Evolutionary conservation across 768 basidiomycete genomes (phyloP).

Genomic region (Lactarius trivialis): DNA sequence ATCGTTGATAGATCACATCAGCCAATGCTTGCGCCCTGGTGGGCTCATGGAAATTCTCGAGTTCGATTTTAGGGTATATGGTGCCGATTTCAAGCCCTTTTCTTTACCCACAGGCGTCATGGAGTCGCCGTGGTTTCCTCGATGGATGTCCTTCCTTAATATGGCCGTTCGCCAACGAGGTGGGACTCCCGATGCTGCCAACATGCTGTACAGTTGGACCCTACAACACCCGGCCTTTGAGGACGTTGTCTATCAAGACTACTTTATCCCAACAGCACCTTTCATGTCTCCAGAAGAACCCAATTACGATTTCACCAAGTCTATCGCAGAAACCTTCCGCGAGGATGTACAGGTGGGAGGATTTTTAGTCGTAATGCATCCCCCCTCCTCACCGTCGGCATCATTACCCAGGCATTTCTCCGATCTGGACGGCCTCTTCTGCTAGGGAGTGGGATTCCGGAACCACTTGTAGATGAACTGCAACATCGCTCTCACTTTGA

Average conservation of each 20-base stretch:
- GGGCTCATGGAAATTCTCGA: slow-evolving; percentile 64
- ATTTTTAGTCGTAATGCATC: not conserved
- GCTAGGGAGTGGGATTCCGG: slow-evolving; percentile 53
- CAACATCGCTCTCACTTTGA: slow-evolving; percentile 48
- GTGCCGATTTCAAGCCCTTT: slow-evolving; percentile 40
- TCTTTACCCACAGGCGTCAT: slow-evolving; percentile 38
- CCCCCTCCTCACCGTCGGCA: slow-evolving; percentile 1
- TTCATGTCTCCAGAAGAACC: slow-evolving; percentile 34
- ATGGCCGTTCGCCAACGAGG: slow-evolving; percentile 50
- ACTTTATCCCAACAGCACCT: slow-evolving; percentile 57
- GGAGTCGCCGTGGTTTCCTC: slow-evolving; percentile 51
- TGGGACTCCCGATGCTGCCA: slow-evolving; percentile 57
- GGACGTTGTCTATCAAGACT: slow-evolving; percentile 48
- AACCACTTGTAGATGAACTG: slow-evolving; percentile 46
- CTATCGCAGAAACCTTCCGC: slow-evolving; percentile 34
- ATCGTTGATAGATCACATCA: slow-evolving; percentile 57
- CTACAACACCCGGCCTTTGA: slow-evolving; percentile 49
- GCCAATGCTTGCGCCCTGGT: slow-evolving; percentile 58
- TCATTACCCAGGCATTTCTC: slow-evolving; percentile 48
- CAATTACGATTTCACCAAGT: slow-evolving; percentile 24
- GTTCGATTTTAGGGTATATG: slow-evolving; percentile 63
- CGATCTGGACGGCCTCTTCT: slow-evolving; percentile 62
- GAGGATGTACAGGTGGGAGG: slow-evolving; percentile 50
- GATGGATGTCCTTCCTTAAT: slow-evolving; percentile 53
- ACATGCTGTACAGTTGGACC: slow-evolving; percentile 50